A percentile compares a stretch with the other conserved stretches of the same genome.
Evolutionary conservation across 192 early-diverging fungal genomes (phyloP).

Genomic region (Backusella circina): DNA sequence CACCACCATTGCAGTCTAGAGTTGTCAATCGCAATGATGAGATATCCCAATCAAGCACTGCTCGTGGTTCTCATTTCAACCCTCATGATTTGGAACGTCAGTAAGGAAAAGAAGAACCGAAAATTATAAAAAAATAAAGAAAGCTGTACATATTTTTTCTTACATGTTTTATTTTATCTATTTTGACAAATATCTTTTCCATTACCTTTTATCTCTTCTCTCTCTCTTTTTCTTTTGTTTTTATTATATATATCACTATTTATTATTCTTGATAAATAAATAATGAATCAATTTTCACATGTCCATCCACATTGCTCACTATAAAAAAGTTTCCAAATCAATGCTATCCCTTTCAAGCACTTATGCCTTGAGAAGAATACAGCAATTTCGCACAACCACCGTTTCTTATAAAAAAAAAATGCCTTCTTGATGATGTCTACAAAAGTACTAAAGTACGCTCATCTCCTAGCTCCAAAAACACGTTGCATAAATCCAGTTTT

Average conservation of each 20-base stretch:
- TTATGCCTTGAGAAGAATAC: background rate
- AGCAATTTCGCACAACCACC: background rate
- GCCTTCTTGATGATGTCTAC: background rate
- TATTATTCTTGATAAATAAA: background rate
- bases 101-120: background rate
- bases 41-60: background rate
- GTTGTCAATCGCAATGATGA: background rate
- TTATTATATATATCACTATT: background rate
- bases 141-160: conserved; percentile 1
- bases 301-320: background rate
- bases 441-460: background rate
- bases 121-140: background rate
- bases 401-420: background rate
- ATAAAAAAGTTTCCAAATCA: background rate
- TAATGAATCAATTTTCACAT: background rate
- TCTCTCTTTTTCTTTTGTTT: background rate
- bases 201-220: background rate
- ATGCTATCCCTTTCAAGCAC: background rate
- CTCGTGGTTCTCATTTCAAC: background rate
- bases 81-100: background rate
- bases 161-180: background rate
- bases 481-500: background rate
- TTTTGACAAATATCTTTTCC: background rate
- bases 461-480: background rate
- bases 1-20: background rate